Evolutionary conservation across 1,284 basidiomycete genomes (phyloP).

Genomic region (Cystobasidium pallidum): DNA sequence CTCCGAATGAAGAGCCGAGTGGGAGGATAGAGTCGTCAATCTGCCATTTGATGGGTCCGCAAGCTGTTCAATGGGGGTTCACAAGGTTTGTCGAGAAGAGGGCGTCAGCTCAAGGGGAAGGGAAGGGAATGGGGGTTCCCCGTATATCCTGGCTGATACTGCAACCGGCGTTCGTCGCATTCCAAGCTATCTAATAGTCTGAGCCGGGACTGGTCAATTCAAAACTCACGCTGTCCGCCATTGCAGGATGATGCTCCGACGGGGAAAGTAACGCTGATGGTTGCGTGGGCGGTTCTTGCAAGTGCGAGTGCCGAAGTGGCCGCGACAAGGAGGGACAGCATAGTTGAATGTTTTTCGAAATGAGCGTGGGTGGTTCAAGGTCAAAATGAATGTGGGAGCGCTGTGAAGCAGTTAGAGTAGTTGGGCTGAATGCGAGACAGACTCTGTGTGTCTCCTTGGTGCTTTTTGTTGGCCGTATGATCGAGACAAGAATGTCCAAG

Average conservation of each 20-base stretch:
- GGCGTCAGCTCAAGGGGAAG: too few relatives aligned
- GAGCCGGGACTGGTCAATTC: too few relatives aligned
- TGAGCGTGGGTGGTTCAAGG: background rate
- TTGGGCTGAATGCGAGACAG: background rate
- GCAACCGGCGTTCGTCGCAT: too few relatives aligned
- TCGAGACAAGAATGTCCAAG: background rate
- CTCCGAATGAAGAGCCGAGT: slow-evolving; percentile 65
- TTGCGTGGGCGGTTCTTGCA: slow-evolving; percentile 18
- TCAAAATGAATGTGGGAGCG: background rate
- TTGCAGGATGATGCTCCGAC: slow-evolving; percentile 62
- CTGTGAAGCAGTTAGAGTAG: too few relatives aligned
- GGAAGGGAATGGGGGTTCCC: too few relatives aligned
- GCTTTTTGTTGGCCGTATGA: background rate
- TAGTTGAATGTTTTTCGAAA: background rate
- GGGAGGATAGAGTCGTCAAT: slow-evolving; percentile 66
- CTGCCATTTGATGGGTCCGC: slow-evolving; percentile 18
- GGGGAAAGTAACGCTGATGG: slow-evolving; percentile 62
- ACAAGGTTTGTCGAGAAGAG: too few relatives aligned
- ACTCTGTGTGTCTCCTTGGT: background rate
- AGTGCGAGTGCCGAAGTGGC: slow-evolving; percentile 1
- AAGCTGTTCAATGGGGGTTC: background rate
- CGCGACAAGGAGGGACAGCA: slow-evolving; percentile 9
- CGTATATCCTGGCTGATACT: too few relatives aligned
- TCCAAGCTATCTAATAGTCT: too few relatives aligned
- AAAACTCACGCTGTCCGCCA: slow-evolving; percentile 62